Evolutionary conservation across 306 rosid genomes (phyloP).

Genomic region (Macrotyloma uniflorum): DNA sequence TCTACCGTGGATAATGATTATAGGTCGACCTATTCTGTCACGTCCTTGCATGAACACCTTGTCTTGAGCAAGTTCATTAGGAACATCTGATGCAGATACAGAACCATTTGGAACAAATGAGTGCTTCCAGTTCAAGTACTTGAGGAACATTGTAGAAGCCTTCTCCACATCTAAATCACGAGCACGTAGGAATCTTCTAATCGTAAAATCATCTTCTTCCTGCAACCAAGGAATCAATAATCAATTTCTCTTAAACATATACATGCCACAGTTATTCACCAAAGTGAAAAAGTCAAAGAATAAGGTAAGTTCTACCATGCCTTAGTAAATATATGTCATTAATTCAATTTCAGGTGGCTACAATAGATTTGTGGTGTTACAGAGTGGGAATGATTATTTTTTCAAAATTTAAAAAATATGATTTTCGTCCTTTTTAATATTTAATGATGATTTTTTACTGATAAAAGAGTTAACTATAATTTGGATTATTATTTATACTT

Average conservation of each 20-base stretch:
- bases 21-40: constrained; percentile 63
- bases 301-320: neutral
- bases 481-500: too few species aligned
- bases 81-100: constrained; percentile 46
- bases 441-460: too few species aligned
- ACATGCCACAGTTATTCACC: neutral
- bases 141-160: constrained; percentile 55
- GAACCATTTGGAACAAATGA: constrained; percentile 58
- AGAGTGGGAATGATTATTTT: too few species aligned
- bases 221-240: constrained; percentile 24
- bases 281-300: too few species aligned
- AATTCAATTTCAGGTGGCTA: neutral
- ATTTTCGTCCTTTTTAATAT: too few species aligned
- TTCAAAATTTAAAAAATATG: too few species aligned
- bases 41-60: constrained; percentile 56
- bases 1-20: constrained; percentile 44
- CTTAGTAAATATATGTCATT: neutral
- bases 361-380: neutral
- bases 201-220: constrained; percentile 56
- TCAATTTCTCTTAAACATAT: neutral
- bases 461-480: too few species aligned
- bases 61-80: constrained; percentile 53
- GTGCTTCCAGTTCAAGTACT: constrained; percentile 63
- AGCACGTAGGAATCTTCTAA: constrained; percentile 64
- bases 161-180: constrained; percentile 54